Percentiles rank a stretch among this genome's conserved stretches.
phyloP scores from a whole-genome alignment of 2,329 filamentous ascomycete genomes.

The Colletotrichum sp. region DNA sequence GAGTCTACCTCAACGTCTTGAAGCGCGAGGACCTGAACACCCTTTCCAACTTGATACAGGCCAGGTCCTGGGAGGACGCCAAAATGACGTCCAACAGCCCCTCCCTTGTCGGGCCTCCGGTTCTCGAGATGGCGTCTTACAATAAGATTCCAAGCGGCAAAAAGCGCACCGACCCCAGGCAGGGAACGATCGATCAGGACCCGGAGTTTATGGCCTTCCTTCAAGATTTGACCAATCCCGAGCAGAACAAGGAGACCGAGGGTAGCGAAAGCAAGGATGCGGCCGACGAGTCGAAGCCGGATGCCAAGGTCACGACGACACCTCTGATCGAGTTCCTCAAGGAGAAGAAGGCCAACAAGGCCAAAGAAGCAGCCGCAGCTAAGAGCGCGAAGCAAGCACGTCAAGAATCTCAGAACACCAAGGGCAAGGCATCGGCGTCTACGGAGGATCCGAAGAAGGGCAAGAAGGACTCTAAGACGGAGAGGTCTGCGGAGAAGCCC shows the following conservation, averaged over 20 bases:
- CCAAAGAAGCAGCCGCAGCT: conserved; percentile 60
- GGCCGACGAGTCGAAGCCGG: conserved; percentile 53
- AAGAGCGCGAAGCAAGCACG: conserved; percentile 62
- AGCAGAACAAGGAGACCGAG: conserved; percentile 53
- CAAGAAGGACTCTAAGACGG: conserved; percentile 64
- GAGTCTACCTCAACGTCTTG: conserved; percentile 84
- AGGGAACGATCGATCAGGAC: conserved; percentile 96
- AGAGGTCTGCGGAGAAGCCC: conserved; percentile 55
- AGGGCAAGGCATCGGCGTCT: conserved; percentile 44
- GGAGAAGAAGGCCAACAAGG: conserved; percentile 86
- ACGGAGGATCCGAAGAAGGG: conserved; percentile 55
- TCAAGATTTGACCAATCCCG: conserved; percentile 79
- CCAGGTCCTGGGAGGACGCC: conserved; percentile 78
- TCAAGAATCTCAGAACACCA: conserved; percentile 57
- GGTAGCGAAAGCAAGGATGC: conserved; percentile 47
- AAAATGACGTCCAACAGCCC: conserved; percentile 76
- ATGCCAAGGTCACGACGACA: conserved; percentile 75
- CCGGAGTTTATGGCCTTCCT: conserved; percentile 95
- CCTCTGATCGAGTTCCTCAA: conserved; percentile 89
- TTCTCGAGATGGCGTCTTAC: conserved; percentile 82
- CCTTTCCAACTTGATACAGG: conserved; percentile 74
- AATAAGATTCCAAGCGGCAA: conserved; percentile 81
- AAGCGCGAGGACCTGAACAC: conserved; percentile 70
- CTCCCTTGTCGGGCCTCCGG: conserved; percentile 78
- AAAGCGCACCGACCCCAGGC: conserved; percentile 79